These are phyloP conservation scores for Glycine tomentella DNA, from an alignment of 306 rosid species.

Conservation along the genomic window DNA sequence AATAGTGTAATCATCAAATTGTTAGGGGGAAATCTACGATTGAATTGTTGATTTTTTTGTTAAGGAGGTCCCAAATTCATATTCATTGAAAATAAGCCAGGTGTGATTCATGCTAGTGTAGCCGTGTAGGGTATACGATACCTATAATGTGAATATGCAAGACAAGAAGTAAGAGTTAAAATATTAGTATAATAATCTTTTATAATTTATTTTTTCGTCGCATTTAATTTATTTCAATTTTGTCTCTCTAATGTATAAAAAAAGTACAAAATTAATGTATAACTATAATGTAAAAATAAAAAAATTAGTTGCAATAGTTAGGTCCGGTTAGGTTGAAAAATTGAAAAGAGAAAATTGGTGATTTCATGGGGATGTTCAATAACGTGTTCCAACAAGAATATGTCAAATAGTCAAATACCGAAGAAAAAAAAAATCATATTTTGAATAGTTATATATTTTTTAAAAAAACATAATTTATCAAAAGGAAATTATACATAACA, in stretches of 20 bases:
- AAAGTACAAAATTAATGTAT: neutral
- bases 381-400: neutral
- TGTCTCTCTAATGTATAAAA: neutral
- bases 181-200: neutral
- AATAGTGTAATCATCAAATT: neutral
- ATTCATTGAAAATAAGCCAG: neutral
- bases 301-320: constrained; percentile 35
- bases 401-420: neutral
- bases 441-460: too few relatives aligned
- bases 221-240: neutral
- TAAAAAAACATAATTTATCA: too few relatives aligned
- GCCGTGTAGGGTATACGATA: constrained; percentile 5
- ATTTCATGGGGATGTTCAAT: constrained; percentile 50
- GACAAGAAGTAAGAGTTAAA: neutral
- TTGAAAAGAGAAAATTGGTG: constrained; percentile 28
- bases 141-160: neutral
- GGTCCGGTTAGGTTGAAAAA: constrained; percentile 47
- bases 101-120: constrained; percentile 4
- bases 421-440: too few relatives aligned
- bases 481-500: too few relatives aligned
- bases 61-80: neutral
- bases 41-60: neutral
- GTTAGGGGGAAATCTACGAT: neutral
- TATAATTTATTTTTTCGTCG: neutral
- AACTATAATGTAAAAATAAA: neutral